These are phyloP conservation scores for Xylaria sp. DNA, from an alignment of 2,329 filamentous ascomycete species.

Conservation along the genomic window DNA sequence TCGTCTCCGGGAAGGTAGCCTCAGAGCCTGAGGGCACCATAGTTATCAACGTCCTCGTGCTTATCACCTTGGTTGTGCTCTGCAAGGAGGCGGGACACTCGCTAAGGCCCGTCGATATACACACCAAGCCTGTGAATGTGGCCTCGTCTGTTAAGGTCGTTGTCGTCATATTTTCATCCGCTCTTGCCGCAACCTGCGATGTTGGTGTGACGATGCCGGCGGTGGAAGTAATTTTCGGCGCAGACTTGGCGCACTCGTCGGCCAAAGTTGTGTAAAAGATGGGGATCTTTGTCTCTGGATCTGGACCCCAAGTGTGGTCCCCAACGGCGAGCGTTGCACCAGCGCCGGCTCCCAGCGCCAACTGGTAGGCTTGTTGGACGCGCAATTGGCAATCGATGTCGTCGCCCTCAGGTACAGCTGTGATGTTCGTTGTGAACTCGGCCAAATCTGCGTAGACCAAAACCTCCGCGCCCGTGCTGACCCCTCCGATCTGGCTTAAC, in stretches of 20 bases:
- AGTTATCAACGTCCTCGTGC: slow-evolving; percentile 54
- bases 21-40: slow-evolving; percentile 52
- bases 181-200: slow-evolving; percentile 33
- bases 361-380: slow-evolving; percentile 60
- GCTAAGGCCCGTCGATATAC: slow-evolving; percentile 53
- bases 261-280: slow-evolving; percentile 64
- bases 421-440: slow-evolving; percentile 64
- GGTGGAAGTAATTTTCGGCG: slow-evolving; percentile 41
- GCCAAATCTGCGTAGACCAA: slow-evolving; percentile 63
- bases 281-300: slow-evolving; percentile 57
- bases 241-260: slow-evolving; percentile 52
- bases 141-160: slow-evolving; percentile 54
- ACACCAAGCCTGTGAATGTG: slow-evolving; percentile 58
- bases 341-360: slow-evolving; percentile 64
- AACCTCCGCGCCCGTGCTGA: slow-evolving; percentile 58
- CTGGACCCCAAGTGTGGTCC: slow-evolving; percentile 60
- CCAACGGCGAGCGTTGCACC: slow-evolving; percentile 61
- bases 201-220: slow-evolving; percentile 34
- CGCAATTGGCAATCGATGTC: slow-evolving; percentile 55
- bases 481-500: slow-evolving; percentile 39
- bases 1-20: slow-evolving; percentile 54
- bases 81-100: slow-evolving; percentile 64
- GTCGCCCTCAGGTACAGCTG: slow-evolving; percentile 47
- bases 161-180: slow-evolving; percentile 44
- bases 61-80: slow-evolving; percentile 53